Evolutionary conservation across 345 rosid genomes (phyloP).

Genomic region (Arabis hirsuta): DNA sequence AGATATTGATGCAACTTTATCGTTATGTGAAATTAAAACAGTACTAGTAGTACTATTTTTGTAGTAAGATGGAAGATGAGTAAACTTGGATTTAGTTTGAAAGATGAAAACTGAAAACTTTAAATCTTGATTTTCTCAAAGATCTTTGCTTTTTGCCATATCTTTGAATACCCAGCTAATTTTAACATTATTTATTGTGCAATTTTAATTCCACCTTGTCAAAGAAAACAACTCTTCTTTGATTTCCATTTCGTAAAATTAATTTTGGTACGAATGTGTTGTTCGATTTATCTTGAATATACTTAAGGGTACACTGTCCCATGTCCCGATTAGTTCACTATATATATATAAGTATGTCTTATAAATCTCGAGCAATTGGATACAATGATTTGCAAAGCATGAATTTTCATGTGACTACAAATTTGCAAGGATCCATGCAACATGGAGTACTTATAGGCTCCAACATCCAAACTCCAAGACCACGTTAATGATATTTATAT

Average conservation of each 20-base stretch:
- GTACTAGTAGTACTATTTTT: not conserved
- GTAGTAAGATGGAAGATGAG: slow-evolving; percentile 7
- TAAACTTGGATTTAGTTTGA: slow-evolving; percentile 50
- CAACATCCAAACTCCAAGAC: slow-evolving; percentile 38
- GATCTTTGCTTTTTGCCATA: slow-evolving; percentile 2
- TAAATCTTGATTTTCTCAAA: slow-evolving; percentile 35
- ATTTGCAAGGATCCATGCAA: slow-evolving; percentile 5
- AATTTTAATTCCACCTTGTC: not conserved
- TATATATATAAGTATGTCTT: not conserved
- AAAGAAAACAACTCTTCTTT: slow-evolving; percentile 2
- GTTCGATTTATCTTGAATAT: slow-evolving; percentile 35
- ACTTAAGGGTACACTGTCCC: slow-evolving; percentile 28
- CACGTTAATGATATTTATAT: slow-evolving; percentile 18
- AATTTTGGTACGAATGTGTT: slow-evolving; percentile 31
- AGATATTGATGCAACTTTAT: slow-evolving; percentile 50
- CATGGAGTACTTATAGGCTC: slow-evolving; percentile 18
- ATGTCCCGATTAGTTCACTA: slow-evolving; percentile 2
- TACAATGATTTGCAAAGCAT: slow-evolving; percentile 33
- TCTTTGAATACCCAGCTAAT: slow-evolving; percentile 18
- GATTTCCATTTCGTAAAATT: not conserved
- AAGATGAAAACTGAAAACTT: slow-evolving; percentile 37
- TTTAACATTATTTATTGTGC: slow-evolving; percentile 1
- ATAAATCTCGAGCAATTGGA: slow-evolving; percentile 28
- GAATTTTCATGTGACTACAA: slow-evolving; percentile 25
- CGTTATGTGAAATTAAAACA: slow-evolving; percentile 21